These are phyloP conservation scores for Cinchona pubescens DNA, from an alignment of 257 asterid species.

Conservation along the genomic window DNA sequence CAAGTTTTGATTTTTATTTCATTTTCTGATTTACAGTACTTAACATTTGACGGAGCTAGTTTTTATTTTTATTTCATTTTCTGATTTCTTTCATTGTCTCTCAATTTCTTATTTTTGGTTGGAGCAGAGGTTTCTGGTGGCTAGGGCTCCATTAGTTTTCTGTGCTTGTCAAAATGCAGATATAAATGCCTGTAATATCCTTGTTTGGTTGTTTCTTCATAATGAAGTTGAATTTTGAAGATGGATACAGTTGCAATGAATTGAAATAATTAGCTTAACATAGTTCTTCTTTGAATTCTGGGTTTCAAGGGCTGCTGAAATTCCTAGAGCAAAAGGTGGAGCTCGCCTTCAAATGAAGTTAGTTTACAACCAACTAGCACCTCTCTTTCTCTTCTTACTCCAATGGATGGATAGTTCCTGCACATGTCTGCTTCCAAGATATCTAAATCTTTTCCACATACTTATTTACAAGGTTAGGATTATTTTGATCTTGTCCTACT, in stretches of 20 bases:
- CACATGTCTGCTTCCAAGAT: constrained; percentile 53
- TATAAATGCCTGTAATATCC: neutral
- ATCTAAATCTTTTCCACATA: constrained; percentile 59
- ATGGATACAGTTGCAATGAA: neutral
- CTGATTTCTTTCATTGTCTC: neutral
- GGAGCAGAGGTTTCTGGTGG: neutral
- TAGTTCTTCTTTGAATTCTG: constrained; percentile 13
- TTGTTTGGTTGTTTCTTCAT: neutral
- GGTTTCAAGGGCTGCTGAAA: constrained; percentile 64
- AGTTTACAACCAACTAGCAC: constrained; percentile 67
- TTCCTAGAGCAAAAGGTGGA: constrained; percentile 79
- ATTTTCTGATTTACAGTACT: neutral
- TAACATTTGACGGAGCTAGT: neutral
- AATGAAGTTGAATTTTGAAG: neutral
- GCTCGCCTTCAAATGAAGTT: constrained; percentile 75
- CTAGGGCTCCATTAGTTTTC: neutral
- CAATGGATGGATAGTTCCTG: constrained; percentile 82
- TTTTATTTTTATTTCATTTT: neutral
- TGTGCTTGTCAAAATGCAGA: neutral
- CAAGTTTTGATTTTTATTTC: neutral
- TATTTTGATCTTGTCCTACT: neutral
- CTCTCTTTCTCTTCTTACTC: constrained; percentile 57
- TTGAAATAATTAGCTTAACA: constrained; percentile 12
- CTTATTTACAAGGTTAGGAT: constrained; percentile 64
- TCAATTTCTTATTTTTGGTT: neutral